Evolutionary conservation across 805 yeast species (phyloP), one percentile per base, ranked within the genome.

Genomic region (Pichia manshurica): DNA sequence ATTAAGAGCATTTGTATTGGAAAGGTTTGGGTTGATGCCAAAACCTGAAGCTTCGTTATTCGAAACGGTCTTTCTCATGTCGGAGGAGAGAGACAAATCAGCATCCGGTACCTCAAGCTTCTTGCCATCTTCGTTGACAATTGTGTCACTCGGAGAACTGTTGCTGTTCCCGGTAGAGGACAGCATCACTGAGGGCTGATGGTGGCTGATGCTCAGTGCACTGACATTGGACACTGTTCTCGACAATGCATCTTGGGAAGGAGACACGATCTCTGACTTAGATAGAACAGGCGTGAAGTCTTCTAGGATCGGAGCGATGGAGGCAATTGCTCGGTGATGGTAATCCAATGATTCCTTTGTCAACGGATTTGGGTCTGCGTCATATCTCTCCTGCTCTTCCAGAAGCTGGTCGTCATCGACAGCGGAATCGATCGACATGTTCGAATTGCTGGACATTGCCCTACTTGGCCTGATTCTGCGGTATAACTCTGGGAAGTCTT

Each of bases 241-340:
- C 3, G 68, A 65, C 16, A 64, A 45, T 1, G 65, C 61, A 40
- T 58, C 58, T 31, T 61, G 58, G 5, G 57, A 44, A 16, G 68
- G 68, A 28, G 66, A 62, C 5, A 63, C 65, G 22, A 64, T 56
- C 49, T 67, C 71, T 3, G 68, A 62, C 47, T 64, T 65, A 0
- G 83, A 75, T 0, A 89, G 76, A 58, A 83, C 85, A 5, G 93
- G 93, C 5, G 79, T 75, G 62, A 83, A 86, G 1, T 82, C 89
- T 46, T 66, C 60, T 36, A 86, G 64, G 60, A 85, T 83, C 2
- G 95, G 93, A 0, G 91, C 91, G 39, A 85, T 79, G 0, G 87
- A 76, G 10, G 87, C 90, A 71, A 84, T 81, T 12, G 91, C 91
- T 53, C 72, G 78, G 56, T 72, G 72, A 29, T 66, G 70, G 35